Percentiles rank a stretch among this genome's conserved stretches.
These are phyloP conservation scores for Talaromyces amestolkiae DNA, from an alignment of 2,329 filamentous ascomycete species.

Conservation along the genomic window DNA sequence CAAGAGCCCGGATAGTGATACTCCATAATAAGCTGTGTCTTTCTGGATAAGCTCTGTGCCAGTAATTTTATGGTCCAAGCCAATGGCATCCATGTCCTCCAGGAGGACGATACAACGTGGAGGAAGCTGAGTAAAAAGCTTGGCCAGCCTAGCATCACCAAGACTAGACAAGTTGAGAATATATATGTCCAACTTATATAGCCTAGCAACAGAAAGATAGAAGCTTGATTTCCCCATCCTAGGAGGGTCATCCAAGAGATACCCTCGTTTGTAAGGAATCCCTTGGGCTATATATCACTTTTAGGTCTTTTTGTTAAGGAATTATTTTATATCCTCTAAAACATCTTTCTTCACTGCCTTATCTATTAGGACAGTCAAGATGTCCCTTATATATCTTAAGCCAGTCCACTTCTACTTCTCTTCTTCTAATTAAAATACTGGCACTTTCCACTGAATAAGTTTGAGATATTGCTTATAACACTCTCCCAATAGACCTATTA, in stretches of 20 bases:
- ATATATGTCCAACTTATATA: conserved; percentile 69
- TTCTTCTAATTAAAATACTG: conserved; percentile 30
- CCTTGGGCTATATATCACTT: conserved; percentile 76
- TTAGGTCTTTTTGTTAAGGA: conserved; percentile 21
- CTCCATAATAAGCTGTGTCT: conserved; percentile 23
- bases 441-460: conserved; percentile 27
- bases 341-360: background rate
- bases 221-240: conserved; percentile 76
- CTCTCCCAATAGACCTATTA: conserved; percentile 33
- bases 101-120: conserved; percentile 70
- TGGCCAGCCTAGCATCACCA: conserved; percentile 63
- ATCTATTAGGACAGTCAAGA: background rate
- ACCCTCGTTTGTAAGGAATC: conserved; percentile 80
- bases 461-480: conserved; percentile 31
- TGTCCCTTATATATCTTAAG: background rate
- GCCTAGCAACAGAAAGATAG: conserved; percentile 66
- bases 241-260: conserved; percentile 75
- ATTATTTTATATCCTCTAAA: background rate
- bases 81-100: conserved; percentile 73
- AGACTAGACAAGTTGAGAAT: conserved; percentile 63
- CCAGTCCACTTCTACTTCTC: conserved; percentile 22
- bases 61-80: conserved; percentile 49
- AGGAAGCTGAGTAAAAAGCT: conserved; percentile 65
- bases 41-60: conserved; percentile 53
- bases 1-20: conserved; percentile 64